Base-by-base conservation (phyloP, 1,284 basidiomycete genomes). In the Earliella scabrosa region DNA sequence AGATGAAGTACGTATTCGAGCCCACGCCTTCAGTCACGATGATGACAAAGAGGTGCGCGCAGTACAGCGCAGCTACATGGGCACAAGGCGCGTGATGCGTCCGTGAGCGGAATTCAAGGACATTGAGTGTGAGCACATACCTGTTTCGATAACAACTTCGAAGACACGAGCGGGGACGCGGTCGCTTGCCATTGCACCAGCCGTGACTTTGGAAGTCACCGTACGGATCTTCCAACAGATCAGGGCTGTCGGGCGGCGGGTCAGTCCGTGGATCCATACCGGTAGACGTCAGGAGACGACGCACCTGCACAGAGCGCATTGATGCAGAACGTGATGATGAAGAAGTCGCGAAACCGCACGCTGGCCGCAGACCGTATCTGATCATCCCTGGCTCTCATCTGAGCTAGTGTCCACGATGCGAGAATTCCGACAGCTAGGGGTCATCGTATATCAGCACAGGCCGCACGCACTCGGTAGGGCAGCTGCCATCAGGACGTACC, bases 1-100 rank as follows among this genome's bases (percentile, higher is more conserved):
- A 52, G 23, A 52, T 29, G 43, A 52, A 52, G 43, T 45, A 52
- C 9, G 45, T 34, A 34, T 52, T 52, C 24, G 50, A 45, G 41
- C 43, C 43, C 5, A 52, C 21, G 43, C 41, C 29, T 32, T 35
- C 26, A 14, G 32, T 36, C 14, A 52, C 41, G 34, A 52, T 38
- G 13, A 52, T 7, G 8, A 13, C 32, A 18, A 52, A 45, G 23
- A 52, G 26, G 41, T 46, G 27, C 36, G 44, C 44, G 38, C 51
- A 52, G 26, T 52, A 52, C 44, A 45, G 11, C 44, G 44, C 44
- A n/a, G 43, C 43, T 52, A 31, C 10, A 9, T 7, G 4, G 8
- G 26, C n/a, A n/a, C n/a, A n/a, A n/a, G n/a, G n/a, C n/a, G n/a
- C n/a, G 40, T 44, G 7, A 20, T n/a, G 18, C 23, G 13, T 29